Base-by-base conservation (phyloP, 176 grass and related monocot species). In the Stipa capillata region DNA sequence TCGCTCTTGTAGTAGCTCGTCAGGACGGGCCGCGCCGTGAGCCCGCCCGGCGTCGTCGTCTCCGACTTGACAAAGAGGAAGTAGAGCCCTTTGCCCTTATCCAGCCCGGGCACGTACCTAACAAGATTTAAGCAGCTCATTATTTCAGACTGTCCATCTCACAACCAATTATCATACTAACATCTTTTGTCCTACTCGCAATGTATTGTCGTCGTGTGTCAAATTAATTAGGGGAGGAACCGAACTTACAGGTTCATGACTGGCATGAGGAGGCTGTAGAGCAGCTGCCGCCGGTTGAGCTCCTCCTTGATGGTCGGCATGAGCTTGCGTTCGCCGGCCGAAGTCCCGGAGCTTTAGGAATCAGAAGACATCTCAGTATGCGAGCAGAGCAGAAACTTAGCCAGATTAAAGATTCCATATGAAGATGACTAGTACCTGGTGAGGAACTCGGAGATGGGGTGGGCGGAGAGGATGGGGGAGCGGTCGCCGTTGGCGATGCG, bases 401-500 rank as follows among this genome's bases (percentile, higher is more conserved):
- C 13, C 1, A 73, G 11, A 41, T 39, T 42, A 21, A 11, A 63
- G 21, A 15, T 67, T 4, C 28, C 57, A 61, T n/a, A 12, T 37
- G 33, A 32, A 65, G 8, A 67, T 27, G 40, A 4, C 1, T 27
- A 2, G 2, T 77, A 89, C 82, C 87, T 91, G 6, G 89, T 91
- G 77, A 91, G 82, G 66, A 91, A 88, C 82, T 91, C 89, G 5
- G 89, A 88, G 71, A 91, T 82, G 0, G 89, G 89, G 39, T 91
- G 82, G 42, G 85, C 85, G 37, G 85, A 85, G 49, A 91, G 85
- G 62, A 91, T 88, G 8, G 82, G 81, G 23, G 89, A 91, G 47
- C 85, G 85, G 89, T 91, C 89, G 7, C 89, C 89, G 34, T 91
- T 82, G 28, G 89, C 89, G 62, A 91, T 91, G 65, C 89, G 77